Base-by-base conservation (phyloP, 441 rosid genomes). In the Syzygium syzygioides region DNA sequence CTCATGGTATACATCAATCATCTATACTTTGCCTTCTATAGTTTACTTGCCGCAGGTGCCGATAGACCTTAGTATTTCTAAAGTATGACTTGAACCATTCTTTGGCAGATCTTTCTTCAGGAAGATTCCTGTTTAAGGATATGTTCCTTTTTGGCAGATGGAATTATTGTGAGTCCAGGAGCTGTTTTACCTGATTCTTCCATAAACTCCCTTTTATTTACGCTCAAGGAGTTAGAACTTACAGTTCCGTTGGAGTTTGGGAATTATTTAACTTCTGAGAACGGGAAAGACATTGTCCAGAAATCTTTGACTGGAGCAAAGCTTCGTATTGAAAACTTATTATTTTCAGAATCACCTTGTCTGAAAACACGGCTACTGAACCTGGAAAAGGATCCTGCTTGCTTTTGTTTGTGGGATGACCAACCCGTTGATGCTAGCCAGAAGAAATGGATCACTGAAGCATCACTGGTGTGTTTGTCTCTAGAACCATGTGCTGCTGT, bases 71-170 rank as follows among this genome's bases (percentile, higher is more conserved):
- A 14, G 15, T 26, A 25, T 79, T 25, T 23, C 84, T 41, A 79
- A 41, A 79, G 53, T 25, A 48, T 60, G 53, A 50, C 80, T 80
- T 32, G 53, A 79, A 41, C 30, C 53, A 25, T 80, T 90, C 56
- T 89, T 91, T 66, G 86, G 91, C 94, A 98, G 99, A 91, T 98
- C 90, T 95, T 95, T 92, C 98, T 98, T 90, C 98, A 98, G 92
- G 99, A 98, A 94, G 99, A 97, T 93, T 96, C 99, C 83, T 96
- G 98, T 93, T 93, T 98, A 91, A 96, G 99, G 92, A 97, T 98
- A 91, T 91, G 95, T 88, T 98, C 99, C 85, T 98, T 98, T 93
- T 90, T 98, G 90, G 99, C 98, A 68, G 99, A 98, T 93, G 99
- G 99, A 86, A 94, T 98, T 88, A 96, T 94, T 90, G 96, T 97